These are phyloP conservation scores for Ceratorhiza oryzae-sativae DNA, from an alignment of 1,284 basidiomycete species.

Conservation along the genomic window DNA sequence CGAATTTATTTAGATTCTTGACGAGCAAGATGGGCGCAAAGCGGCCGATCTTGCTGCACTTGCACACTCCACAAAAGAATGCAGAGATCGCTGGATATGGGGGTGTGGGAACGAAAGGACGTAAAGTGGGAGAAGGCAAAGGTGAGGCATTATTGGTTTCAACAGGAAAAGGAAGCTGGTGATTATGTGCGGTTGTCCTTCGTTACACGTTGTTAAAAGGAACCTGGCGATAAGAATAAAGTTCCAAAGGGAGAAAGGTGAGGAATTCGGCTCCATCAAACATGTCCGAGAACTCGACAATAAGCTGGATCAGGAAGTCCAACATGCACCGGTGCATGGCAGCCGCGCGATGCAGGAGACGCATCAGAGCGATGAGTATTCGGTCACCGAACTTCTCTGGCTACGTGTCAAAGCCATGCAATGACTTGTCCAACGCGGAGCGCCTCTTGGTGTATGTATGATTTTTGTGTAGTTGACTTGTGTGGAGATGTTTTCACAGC, in stretches of 20 bases:
- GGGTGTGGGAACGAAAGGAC: not conserved
- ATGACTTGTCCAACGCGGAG: constrained; percentile 5
- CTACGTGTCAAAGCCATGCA: not conserved
- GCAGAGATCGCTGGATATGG: not conserved
- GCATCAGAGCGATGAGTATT: too few relatives aligned
- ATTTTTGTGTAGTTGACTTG: too few relatives aligned
- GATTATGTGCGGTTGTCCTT: not conserved
- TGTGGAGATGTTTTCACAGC: not conserved
- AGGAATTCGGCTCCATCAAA: too few relatives aligned
- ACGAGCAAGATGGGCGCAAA: not conserved
- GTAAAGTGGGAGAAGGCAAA: not conserved
- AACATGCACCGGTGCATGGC: constrained; percentile 11
- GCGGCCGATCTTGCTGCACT: not conserved
- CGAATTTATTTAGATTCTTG: not conserved
- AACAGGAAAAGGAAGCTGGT: not conserved
- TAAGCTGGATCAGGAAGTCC: not conserved
- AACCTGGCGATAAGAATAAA: too few relatives aligned
- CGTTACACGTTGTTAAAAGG: not conserved
- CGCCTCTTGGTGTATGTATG: too few relatives aligned
- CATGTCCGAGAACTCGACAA: too few relatives aligned
- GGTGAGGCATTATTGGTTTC: not conserved
- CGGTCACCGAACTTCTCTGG: too few relatives aligned
- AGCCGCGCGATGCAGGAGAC: too few relatives aligned
- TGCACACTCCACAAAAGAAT: not conserved
- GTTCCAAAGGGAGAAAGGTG: too few relatives aligned